A percentile compares a stretch with the other conserved stretches of the same genome.
phyloP scores from a whole-genome alignment of 106 monocot species.

The Dendrobium catenatum region DNA sequence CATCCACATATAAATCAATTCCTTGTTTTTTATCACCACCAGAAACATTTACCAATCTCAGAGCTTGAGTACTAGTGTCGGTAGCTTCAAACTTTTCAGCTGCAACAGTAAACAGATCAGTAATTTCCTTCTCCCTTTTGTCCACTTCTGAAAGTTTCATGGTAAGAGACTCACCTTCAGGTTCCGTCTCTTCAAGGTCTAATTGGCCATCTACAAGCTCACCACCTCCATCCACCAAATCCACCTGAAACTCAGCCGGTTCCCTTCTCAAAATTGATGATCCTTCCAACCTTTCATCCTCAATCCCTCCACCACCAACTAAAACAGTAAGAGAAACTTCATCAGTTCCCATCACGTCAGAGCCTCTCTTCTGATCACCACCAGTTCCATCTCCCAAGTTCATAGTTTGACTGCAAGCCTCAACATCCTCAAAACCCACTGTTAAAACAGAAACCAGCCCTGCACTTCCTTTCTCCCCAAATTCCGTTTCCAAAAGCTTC shows the following conservation, averaged over 20 bases:
- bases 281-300: conserved; percentile 1
- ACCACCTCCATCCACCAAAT: not conserved
- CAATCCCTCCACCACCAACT: not conserved
- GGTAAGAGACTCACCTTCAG: not conserved
- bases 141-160: not conserved
- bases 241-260: not conserved
- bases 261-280: not conserved
- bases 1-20: not conserved
- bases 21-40: not conserved
- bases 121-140: not conserved
- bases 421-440: not conserved
- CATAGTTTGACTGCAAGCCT: not conserved
- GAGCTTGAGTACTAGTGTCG: not conserved
- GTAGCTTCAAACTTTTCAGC: not conserved
- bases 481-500: not conserved
- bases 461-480: not conserved
- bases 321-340: not conserved
- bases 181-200: not conserved
- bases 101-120: not conserved
- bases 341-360: not conserved
- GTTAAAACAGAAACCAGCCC: not conserved
- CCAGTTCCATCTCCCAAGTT: not conserved
- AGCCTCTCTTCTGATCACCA: not conserved
- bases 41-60: not conserved
- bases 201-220: not conserved